Evolutionary conservation across 2,329 filamentous ascomycete genomes (phyloP).

Genomic region (Neobulgaria alba): DNA sequence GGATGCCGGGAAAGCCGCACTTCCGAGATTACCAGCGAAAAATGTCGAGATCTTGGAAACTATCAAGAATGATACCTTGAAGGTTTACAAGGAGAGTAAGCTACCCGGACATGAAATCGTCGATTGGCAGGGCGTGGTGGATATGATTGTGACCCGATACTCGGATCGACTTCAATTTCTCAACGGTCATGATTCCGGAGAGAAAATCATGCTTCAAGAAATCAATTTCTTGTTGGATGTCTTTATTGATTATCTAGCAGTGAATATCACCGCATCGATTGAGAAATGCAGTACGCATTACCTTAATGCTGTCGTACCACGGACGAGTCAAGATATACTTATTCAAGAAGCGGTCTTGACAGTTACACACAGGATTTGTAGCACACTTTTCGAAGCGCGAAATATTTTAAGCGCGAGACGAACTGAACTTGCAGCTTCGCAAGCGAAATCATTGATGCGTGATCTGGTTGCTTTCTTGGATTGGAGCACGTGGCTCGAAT

Average conservation of each 20-base stretch:
- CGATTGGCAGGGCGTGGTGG: constrained; percentile 56
- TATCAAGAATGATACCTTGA: constrained; percentile 36
- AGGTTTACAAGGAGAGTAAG: constrained; percentile 30
- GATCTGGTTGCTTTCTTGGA: constrained; percentile 41
- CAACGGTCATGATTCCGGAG: constrained; percentile 2
- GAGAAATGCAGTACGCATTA: constrained; percentile 41
- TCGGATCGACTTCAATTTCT: constrained; percentile 39
- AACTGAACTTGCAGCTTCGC: background rate
- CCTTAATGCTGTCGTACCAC: constrained; percentile 28
- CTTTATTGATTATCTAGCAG: constrained; percentile 36
- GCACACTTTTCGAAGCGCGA: constrained; percentile 20
- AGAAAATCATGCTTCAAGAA: constrained; percentile 16
- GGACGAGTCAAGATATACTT: constrained; percentile 36
- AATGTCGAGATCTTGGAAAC: constrained; percentile 23
- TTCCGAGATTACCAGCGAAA: constrained; percentile 17
- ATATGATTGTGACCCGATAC: constrained; percentile 58
- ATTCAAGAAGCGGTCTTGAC: constrained; percentile 36
- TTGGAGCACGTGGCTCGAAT: constrained; percentile 54
- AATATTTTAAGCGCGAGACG: constrained; percentile 6
- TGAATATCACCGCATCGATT: constrained; percentile 32
- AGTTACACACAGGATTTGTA: constrained; percentile 35
- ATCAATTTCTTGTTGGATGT: constrained; percentile 34
- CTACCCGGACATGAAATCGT: constrained; percentile 10
- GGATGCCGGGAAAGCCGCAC: constrained; percentile 8
- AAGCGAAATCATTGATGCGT: constrained; percentile 10